Evolutionary conservation across 257 asterid species (phyloP).

Genomic region (Apocynum venetum): DNA sequence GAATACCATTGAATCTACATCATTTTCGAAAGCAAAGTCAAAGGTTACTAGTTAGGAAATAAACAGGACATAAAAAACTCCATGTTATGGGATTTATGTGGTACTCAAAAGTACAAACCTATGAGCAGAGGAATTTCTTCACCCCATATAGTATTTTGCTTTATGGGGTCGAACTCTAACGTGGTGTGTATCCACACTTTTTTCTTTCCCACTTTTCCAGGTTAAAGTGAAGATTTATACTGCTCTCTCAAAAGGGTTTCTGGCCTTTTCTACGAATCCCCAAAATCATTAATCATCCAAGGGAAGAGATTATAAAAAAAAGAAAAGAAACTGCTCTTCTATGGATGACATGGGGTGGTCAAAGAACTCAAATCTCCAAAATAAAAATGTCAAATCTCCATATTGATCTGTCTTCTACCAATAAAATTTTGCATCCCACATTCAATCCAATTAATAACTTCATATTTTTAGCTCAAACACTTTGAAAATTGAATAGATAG

Average conservation of each 20-base stretch:
- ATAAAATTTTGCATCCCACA: background rate
- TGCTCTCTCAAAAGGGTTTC: background rate
- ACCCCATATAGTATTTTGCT: too few species aligned
- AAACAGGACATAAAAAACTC: too few species aligned
- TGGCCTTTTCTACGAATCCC: background rate
- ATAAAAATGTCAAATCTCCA: background rate
- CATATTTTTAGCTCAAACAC: background rate
- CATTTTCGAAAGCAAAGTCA: too few species aligned
- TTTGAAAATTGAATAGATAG: background rate
- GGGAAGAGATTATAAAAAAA: background rate
- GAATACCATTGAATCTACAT: too few species aligned
- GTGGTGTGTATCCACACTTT: too few species aligned
- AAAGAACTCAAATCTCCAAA: background rate
- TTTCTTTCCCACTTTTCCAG: too few species aligned
- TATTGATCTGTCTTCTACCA: background rate
- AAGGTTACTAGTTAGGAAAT: too few species aligned
- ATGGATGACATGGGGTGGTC: background rate
- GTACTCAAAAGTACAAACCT: too few species aligned
- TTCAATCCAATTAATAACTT: slow-evolving; percentile 4
- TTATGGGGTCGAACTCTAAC: too few species aligned
- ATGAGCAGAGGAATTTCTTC: too few species aligned
- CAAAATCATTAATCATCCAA: background rate
- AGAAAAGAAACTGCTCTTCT: background rate
- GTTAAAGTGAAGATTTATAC: background rate
- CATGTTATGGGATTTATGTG: too few species aligned